Evolutionary conservation across 257 asterid species (phyloP).

Genomic region (Solanum chiquidenum): DNA sequence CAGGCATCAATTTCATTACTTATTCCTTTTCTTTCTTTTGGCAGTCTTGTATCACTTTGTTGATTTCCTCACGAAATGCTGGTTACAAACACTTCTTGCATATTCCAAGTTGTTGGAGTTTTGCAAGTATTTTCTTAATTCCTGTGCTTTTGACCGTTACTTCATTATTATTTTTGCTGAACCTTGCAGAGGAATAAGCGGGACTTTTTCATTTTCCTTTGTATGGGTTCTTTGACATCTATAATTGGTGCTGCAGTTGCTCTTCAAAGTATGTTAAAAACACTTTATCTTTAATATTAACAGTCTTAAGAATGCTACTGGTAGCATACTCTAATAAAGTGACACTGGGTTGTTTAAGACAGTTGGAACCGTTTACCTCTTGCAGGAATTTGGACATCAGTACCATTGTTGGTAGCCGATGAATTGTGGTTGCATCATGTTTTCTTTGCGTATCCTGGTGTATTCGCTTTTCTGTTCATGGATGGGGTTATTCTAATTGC

Average conservation of each 20-base stretch:
- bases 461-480: constrained; percentile 63
- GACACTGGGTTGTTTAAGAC: background rate
- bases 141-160: background rate
- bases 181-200: constrained; percentile 77
- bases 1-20: background rate
- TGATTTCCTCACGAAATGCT: background rate
- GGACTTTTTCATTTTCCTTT: constrained; percentile 68
- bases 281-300: constrained; percentile 6
- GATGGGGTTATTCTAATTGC: constrained; percentile 59
- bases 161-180: constrained; percentile 4
- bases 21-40: background rate
- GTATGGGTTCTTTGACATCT: constrained; percentile 67
- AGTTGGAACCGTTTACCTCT: background rate
- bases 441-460: constrained; percentile 55
- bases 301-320: background rate
- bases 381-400: constrained; percentile 74
- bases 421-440: constrained; percentile 50
- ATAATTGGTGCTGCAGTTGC: constrained; percentile 43
- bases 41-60: background rate
- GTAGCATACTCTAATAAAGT: background rate
- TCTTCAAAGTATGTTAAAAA: constrained; percentile 55
- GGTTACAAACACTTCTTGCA: background rate
- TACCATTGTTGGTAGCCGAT: constrained; percentile 35
- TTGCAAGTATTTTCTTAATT: background rate
- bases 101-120: background rate